Percentiles rank a stretch among this genome's conserved stretches.
These are phyloP conservation scores for Eruca vesicaria DNA, from an alignment of 441 rosid genomes.

Conservation along the genomic window DNA sequence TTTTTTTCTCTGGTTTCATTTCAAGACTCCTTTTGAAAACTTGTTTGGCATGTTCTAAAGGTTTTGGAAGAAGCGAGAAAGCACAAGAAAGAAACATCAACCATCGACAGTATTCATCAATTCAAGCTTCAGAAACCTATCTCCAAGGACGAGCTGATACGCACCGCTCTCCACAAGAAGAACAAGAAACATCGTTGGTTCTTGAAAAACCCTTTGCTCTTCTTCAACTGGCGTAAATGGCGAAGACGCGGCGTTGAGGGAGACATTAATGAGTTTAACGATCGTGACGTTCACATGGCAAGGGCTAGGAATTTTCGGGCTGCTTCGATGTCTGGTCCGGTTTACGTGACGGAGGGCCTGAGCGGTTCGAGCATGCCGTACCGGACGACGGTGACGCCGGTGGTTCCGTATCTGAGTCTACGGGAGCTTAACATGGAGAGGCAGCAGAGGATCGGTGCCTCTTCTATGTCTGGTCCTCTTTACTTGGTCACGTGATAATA, in stretches of 20 bases:
- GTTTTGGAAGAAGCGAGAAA: conserved; percentile 75
- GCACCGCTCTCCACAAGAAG: conserved; percentile 26
- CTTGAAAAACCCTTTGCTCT: conserved; percentile 62
- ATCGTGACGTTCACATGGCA: conserved; percentile 34
- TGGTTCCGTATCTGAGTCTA: conserved; percentile 68
- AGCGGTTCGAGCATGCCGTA: conserved; percentile 62
- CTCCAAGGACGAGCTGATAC: conserved; percentile 52
- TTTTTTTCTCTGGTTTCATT: neutral
- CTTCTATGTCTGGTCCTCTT: conserved; percentile 54
- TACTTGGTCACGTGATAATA: conserved; percentile 65
- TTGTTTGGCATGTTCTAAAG: conserved; percentile 25
- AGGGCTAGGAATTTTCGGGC: conserved; percentile 52
- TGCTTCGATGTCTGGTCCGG: conserved; percentile 59
- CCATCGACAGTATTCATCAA: conserved; percentile 50
- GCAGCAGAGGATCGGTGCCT: conserved; percentile 50
- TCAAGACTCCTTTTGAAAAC: no score
- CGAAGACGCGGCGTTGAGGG: neutral
- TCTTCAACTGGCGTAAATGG: conserved; percentile 58
- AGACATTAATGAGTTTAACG: neutral
- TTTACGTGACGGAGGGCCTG: conserved; percentile 66
- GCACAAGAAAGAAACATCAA: conserved; percentile 48
- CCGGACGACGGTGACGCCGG: conserved; percentile 45
- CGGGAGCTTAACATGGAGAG: conserved; percentile 76
- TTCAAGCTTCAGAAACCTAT: conserved; percentile 86
- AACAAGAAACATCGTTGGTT: conserved; percentile 54